Base-by-base conservation (phyloP, 495 filamentous ascomycete genomes). In the Aspergillus bridgeri region DNA sequence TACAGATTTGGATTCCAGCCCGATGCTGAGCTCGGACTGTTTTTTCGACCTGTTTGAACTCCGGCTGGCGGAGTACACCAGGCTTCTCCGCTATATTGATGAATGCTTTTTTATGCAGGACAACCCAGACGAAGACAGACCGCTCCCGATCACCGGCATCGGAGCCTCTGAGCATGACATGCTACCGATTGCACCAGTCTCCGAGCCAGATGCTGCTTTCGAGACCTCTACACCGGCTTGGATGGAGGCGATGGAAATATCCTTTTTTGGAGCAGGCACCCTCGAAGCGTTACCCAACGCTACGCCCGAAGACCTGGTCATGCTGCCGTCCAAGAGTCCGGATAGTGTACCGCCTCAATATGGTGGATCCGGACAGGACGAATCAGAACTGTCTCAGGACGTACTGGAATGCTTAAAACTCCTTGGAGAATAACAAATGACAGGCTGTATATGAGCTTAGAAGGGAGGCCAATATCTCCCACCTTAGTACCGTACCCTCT, bases 21-120 rank as follows among this genome's bases (percentile, higher is more conserved):
- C 24, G 21, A n/a, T 24, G 20, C 22, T 50, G 21, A 7, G 22
- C 22, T n/a, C 20, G 21, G 48, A 46, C 18, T 21, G 38, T 33
- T 54, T 44, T 24, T 55, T 55, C 1, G 46, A 38, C 13, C 42
- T 61, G 15, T 61, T 61, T 47, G 49, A 61, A 33, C 55, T 61
- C 17, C 51, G 46, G 9, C 47, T 61, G 11, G 54, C 55, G 5
- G 53, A 61, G 4, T 61, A 61, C 23, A 48, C 47, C 44, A 43
- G 51, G 6, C 13, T 61, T 5, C 51, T 58, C 0, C 21, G 55
- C 9, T 61, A 61, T 22, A 48, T 61, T 18, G 59, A 61, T 20
- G 59, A 61, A 18, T 56, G 57, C 46, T 42, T 61, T n/a, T 61
- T 55, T 5, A 38, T 56, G 24, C 50, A 51, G n/a, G n/a, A 47